phyloP scores from a whole-genome alignment of 306 rosid genomes.

The Gleditsia sinensis region DNA sequence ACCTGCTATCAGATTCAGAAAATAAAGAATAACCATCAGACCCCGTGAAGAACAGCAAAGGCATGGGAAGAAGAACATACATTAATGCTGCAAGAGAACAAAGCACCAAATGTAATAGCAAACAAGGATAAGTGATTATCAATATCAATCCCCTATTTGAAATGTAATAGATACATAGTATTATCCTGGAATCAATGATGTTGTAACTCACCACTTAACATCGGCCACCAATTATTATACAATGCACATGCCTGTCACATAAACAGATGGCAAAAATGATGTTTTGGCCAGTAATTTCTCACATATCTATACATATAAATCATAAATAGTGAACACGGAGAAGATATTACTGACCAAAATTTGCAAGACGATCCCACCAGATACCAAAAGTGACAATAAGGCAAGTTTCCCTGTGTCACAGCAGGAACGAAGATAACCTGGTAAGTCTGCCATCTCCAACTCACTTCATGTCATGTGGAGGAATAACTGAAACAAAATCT shows the following conservation, averaged over 20 bases:
- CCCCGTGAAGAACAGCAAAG: conserved; percentile 62
- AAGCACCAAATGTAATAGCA: not conserved
- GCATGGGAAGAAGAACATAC: conserved; percentile 81
- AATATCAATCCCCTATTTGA: not conserved
- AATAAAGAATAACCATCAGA: conserved; percentile 48
- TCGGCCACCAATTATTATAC: conserved; percentile 98
- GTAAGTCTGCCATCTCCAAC: conserved; percentile 80
- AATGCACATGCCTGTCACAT: conserved; percentile 87
- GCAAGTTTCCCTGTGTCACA: conserved; percentile 75
- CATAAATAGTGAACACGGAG: conserved; percentile 16
- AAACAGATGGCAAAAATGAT: conserved; percentile 33
- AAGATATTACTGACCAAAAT: conserved; percentile 68
- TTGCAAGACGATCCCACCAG: conserved; percentile 87
- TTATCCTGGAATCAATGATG: conserved; percentile 18
- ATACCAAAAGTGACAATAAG: conserved; percentile 76
- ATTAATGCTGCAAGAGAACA: conserved; percentile 61
- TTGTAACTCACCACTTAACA: conserved; percentile 72
- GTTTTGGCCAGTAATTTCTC: not conserved
- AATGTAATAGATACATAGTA: not conserved
- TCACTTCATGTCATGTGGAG: conserved; percentile 55
- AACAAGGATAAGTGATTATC: not conserved
- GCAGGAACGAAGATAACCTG: conserved; percentile 67
- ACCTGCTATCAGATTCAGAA: conserved; percentile 59
- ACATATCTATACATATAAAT: not conserved
- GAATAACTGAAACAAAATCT: conserved; percentile 47